A percentile compares a stretch with the other conserved stretches of the same genome.
These are phyloP conservation scores for Colletotrichum musicola DNA, from an alignment of 2,329 filamentous ascomycete species.

Conservation along the genomic window DNA sequence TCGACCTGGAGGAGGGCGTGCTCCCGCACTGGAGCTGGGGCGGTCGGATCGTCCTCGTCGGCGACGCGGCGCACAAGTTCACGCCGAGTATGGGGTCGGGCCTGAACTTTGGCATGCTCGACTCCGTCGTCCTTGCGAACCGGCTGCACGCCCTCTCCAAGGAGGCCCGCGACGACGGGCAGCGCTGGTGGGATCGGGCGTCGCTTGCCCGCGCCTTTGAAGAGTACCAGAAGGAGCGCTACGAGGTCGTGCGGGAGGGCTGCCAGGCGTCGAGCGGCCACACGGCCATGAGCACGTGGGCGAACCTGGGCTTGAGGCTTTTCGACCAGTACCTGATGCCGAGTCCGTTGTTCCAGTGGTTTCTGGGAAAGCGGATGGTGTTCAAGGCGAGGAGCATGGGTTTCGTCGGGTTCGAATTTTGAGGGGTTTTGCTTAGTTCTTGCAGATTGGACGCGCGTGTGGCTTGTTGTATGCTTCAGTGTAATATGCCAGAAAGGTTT, in stretches of 20 bases:
- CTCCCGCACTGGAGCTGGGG: constrained; percentile 47
- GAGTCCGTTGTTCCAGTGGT: not conserved
- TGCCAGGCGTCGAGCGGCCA: not conserved
- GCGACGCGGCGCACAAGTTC: constrained; percentile 52
- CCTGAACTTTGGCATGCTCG: constrained; percentile 50
- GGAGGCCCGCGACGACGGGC: not conserved
- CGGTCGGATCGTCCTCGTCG: constrained; percentile 48
- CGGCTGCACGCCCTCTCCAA: constrained; percentile 39
- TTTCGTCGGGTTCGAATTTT: not conserved
- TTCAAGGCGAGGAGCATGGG: not conserved
- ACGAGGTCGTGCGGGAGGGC: not conserved
- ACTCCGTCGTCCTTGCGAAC: constrained; percentile 46
- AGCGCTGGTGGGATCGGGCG: not conserved
- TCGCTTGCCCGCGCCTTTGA: constrained; percentile 27
- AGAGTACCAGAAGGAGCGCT: constrained; percentile 31
- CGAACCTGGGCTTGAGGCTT: constrained; percentile 37
- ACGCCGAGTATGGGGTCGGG: constrained; percentile 50
- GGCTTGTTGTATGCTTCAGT: too few relatives aligned
- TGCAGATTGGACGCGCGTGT: not conserved
- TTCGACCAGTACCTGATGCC: constrained; percentile 43
- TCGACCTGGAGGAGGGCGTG: constrained; percentile 51
- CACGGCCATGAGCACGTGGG: constrained; percentile 11
- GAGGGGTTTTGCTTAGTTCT: not conserved
- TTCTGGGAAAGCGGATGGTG: not conserved
- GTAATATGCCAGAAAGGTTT: too few relatives aligned